Conservation (phyloP, 2,329 filamentous ascomycete genomes). For the Tolypocladium cylindrosporum region DNA sequence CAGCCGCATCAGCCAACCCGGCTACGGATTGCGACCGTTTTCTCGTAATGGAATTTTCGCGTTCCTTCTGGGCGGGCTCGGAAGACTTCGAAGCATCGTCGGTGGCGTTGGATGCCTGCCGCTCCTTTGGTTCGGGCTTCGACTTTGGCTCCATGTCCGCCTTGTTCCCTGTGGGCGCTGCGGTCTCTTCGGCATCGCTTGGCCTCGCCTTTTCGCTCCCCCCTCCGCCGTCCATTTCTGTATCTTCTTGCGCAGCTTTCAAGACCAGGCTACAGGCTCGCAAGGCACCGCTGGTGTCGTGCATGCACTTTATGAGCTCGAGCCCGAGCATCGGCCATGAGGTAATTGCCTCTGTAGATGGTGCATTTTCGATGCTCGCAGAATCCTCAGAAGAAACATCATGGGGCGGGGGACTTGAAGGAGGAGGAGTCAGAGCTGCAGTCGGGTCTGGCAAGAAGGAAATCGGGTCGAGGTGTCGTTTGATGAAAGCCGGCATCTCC, state of each 20-base stretch:
- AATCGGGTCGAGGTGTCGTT: slow-evolving; percentile 49
- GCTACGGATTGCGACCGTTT: slow-evolving; percentile 55
- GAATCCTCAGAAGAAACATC: background rate
- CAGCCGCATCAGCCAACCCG: slow-evolving; percentile 42
- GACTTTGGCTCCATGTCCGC: background rate
- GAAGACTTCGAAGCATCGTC: slow-evolving; percentile 16
- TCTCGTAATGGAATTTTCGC: slow-evolving; percentile 33
- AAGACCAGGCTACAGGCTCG: slow-evolving; percentile 18
- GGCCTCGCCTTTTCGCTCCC: slow-evolving; percentile 7
- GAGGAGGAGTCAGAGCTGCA: slow-evolving; percentile 22
- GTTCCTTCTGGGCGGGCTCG: slow-evolving; percentile 20
- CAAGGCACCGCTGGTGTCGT: slow-evolving; percentile 17
- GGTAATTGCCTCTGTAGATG: slow-evolving; percentile 6
- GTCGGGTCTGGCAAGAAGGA: slow-evolving; percentile 49
- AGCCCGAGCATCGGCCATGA: slow-evolving; percentile 25
- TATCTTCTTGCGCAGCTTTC: slow-evolving; percentile 13
- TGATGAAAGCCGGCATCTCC: slow-evolving; percentile 39
- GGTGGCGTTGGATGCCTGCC: slow-evolving; percentile 10
- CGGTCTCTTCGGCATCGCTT: slow-evolving; percentile 1
- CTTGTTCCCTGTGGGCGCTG: background rate
- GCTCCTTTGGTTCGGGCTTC: slow-evolving; percentile 11
- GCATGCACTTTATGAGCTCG: slow-evolving; percentile 20
- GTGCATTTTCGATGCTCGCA: background rate
- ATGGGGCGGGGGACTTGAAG: slow-evolving; percentile 5
- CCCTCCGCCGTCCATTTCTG: slow-evolving; percentile 11